phyloP scores from a whole-genome alignment of 331 rosid species.

The Malus hybrid region DNA sequence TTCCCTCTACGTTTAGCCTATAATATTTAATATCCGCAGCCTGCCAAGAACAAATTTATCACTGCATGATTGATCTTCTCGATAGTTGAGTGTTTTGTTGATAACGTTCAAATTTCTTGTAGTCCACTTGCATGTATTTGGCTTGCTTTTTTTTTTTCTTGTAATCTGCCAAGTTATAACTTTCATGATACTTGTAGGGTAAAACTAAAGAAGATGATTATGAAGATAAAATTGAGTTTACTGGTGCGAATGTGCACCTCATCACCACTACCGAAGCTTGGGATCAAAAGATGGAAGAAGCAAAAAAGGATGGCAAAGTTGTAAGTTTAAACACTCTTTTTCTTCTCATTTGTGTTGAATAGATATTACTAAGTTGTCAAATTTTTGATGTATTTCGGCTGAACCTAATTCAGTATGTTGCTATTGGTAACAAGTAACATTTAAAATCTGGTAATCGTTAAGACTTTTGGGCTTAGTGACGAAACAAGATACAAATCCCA shows the following conservation, averaged over 20 bases:
- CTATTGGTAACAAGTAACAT: not conserved
- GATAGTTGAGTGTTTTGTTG: not conserved
- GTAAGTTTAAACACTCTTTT: slow-evolving; percentile 38
- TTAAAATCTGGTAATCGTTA: not conserved
- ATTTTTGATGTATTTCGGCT: not conserved
- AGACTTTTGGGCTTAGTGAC: not conserved
- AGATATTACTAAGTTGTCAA: slow-evolving; percentile 2
- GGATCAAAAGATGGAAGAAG: slow-evolving; percentile 87
- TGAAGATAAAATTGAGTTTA: slow-evolving; percentile 54
- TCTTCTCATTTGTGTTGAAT: not conserved
- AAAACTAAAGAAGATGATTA: slow-evolving; percentile 35
- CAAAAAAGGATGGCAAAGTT: slow-evolving; percentile 61
- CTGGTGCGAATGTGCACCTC: slow-evolving; percentile 63
- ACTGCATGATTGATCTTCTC: not conserved
- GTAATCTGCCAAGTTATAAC: slow-evolving; percentile 20
- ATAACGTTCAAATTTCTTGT: not conserved
- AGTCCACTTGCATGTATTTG: not conserved
- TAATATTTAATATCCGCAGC: not conserved
- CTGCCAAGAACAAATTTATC: not conserved
- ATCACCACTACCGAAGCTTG: slow-evolving; percentile 70
- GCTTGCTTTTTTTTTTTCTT: not conserved
- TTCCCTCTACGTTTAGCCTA: not conserved
- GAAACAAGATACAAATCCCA: not conserved
- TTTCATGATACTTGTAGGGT: slow-evolving; percentile 35
- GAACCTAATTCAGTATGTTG: not conserved